Evolutionary conservation across 2,329 filamentous ascomycete genomes (phyloP).

Genomic region (Truncatella angustata): DNA sequence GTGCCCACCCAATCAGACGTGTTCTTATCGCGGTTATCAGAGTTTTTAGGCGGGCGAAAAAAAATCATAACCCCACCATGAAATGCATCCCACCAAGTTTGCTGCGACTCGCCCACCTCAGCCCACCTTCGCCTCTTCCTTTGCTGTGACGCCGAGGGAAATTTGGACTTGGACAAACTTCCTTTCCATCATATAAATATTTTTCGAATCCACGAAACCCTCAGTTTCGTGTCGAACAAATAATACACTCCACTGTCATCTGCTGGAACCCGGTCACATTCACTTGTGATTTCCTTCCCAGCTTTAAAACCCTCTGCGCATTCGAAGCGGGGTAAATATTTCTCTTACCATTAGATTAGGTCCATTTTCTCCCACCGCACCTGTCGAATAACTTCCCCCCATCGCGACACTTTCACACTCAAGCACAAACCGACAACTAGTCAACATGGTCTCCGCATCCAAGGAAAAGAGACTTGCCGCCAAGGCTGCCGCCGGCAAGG

Average conservation of each 20-base stretch:
- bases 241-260: background rate
- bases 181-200: background rate
- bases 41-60: constrained; percentile 10
- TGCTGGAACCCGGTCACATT: background rate
- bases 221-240: background rate
- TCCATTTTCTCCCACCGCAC: too few relatives aligned
- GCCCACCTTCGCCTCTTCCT: constrained; percentile 1
- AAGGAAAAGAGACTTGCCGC: constrained; percentile 72
- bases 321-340: constrained; percentile 6
- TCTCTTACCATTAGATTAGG: background rate
- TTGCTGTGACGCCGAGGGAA: background rate
- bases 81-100: constrained; percentile 1
- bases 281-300: background rate
- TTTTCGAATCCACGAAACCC: background rate
- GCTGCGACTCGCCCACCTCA: background rate
- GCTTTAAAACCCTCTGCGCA: background rate
- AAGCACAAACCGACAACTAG: background rate
- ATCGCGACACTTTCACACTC: constrained; percentile 6
- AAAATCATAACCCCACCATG: constrained; percentile 8
- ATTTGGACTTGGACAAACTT: background rate
- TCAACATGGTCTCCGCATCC: constrained; percentile 65
- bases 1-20: background rate
- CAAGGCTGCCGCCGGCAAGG: constrained; percentile 70
- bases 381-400: too few relatives aligned
- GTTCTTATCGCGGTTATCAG: constrained; percentile 10